Base-by-base conservation (phyloP, 495 filamentous ascomycete species). In the Margaritispora aquatica region DNA sequence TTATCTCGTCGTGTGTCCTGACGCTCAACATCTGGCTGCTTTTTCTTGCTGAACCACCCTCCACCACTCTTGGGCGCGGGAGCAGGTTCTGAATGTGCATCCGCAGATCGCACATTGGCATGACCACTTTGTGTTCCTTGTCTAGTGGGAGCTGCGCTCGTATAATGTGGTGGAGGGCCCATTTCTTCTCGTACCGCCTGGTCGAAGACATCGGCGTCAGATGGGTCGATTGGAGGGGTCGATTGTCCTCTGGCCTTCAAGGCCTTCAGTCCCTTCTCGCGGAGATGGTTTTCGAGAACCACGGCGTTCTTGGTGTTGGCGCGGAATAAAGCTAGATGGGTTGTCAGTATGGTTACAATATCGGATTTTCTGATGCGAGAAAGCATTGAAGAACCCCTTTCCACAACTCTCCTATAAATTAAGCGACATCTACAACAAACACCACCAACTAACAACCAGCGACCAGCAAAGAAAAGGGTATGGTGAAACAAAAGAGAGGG, bases 231-330 rank as follows among this genome's bases (percentile, higher is more conserved):
- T 19, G 51, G 17, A 8, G 61, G 61, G 10, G 55, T 22, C 13
- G 49, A 11, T 10, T 53, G 58, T 13, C 73, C 73, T 36, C 68
- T 67, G 11, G 66, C 75, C 63, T 74, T 74, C 27, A 65, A 66
- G 56, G 77, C 73, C 61, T 75, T 75, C 36, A 72, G 65, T 8
- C 77, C 83, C 63, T 85, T 83, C 54, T 84, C 70, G 10, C 82
- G 78, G 51, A 96, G 73, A 62, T 86, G 78, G 26, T 82, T 77
- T 64, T 96, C 88, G n/a, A 96, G 78, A 9, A 88, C 66, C 47
- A 86, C 75, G 2, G 88, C 88, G 65, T 92, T 96, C 59, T 83
- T 77, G 1, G 88, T 92, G 68, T 96, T 96, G 69, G 84, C 80
- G 34, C 79, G 70, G 59, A 75, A 77, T 10, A 76, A 20, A 11